Evolutionary conservation across 805 yeast species (phyloP).

Genomic region (Suhomyces faveliae): DNA sequence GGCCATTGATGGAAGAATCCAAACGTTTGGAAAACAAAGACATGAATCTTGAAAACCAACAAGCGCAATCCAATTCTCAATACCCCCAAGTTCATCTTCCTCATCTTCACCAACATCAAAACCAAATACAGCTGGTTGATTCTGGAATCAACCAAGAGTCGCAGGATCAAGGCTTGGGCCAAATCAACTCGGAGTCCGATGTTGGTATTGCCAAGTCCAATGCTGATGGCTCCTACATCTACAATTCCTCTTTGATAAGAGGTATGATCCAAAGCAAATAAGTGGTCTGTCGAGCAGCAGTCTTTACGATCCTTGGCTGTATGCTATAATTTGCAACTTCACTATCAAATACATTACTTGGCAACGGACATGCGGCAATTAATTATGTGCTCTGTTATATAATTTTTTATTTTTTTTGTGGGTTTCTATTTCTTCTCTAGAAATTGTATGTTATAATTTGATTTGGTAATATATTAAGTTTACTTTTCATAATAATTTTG

Average conservation of each 20-base stretch:
- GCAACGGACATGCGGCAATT: background rate
- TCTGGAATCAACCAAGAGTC: background rate
- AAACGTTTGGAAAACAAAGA: slow-evolving; percentile 23
- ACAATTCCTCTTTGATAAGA: slow-evolving; percentile 18
- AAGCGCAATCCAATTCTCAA: background rate
- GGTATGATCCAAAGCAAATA: slow-evolving; percentile 14
- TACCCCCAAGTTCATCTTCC: background rate
- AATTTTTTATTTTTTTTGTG: background rate
- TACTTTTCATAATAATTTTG: no score
- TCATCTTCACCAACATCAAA: background rate
- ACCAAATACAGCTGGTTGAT: background rate
- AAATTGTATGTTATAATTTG: no score
- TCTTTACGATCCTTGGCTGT: background rate
- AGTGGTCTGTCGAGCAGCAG: background rate
- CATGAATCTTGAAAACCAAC: background rate
- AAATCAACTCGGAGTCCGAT: background rate
- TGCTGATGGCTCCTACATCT: slow-evolving; percentile 11
- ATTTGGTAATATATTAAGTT: no score
- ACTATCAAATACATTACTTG: background rate
- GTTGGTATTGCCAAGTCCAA: background rate
- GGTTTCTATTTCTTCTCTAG: background rate
- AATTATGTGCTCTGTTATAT: background rate
- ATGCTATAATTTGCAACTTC: background rate
- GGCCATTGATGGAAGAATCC: slow-evolving; percentile 64
- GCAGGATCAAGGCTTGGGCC: background rate